Evolutionary conservation across 1,139 yeast genomes (phyloP).

Genomic region (Protomyces arabidopsidicola): DNA sequence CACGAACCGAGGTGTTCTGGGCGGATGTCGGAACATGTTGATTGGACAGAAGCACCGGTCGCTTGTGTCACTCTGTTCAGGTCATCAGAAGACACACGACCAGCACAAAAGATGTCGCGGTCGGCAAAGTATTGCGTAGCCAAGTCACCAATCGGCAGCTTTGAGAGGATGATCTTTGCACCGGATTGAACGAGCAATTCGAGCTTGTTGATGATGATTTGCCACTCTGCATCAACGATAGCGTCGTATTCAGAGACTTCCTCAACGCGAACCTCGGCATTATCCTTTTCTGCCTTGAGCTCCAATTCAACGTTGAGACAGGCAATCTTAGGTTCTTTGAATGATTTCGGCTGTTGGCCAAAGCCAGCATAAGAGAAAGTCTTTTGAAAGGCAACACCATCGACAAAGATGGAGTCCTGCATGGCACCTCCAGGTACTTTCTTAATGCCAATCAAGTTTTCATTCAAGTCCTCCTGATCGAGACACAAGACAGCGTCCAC

Average conservation of each 20-base stretch:
- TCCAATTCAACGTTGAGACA: conserved; percentile 89
- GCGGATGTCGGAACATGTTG: conserved; percentile 77
- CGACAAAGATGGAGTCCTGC: conserved; percentile 70
- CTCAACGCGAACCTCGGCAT: conserved; percentile 97
- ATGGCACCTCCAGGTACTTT: conserved; percentile 95
- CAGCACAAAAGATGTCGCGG: conserved; percentile 93
- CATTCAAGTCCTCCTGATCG: conserved; percentile 81
- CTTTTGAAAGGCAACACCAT: conserved; percentile 95
- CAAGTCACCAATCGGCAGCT: conserved; percentile 93
- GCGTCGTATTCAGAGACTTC: conserved; percentile 92
- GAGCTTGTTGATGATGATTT: conserved; percentile 79
- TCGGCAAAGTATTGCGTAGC: conserved; percentile 99
- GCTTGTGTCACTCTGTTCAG: conserved; percentile 90
- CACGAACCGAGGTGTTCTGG: conserved; percentile 79
- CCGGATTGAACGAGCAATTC: conserved; percentile 79
- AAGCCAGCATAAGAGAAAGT: conserved; percentile 97
- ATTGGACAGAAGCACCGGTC: conserved; percentile 87
- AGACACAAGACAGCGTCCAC: conserved; percentile 89
- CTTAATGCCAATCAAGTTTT: conserved; percentile 85
- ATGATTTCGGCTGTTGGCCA: conserved; percentile 93
- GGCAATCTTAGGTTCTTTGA: conserved; percentile 73
- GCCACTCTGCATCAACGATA: conserved; percentile 98
- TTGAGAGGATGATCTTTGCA: conserved; percentile 87
- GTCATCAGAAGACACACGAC: conserved; percentile 83
- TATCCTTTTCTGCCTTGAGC: conserved; percentile 95